Evolutionary conservation across 2,329 filamentous ascomycete genomes (phyloP).

Genomic region (Arthrobotrys musiformis): DNA sequence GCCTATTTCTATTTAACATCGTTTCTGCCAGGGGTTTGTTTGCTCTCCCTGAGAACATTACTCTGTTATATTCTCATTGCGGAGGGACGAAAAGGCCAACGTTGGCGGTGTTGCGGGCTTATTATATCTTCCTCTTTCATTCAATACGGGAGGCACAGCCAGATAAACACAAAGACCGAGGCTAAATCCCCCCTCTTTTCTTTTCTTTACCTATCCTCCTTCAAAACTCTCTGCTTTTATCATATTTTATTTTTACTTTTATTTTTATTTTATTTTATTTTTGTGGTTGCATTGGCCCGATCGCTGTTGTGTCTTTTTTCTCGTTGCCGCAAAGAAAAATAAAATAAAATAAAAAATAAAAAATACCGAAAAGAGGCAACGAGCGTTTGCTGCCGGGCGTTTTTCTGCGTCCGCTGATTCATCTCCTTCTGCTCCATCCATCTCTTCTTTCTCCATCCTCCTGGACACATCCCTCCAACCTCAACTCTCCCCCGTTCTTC

Average conservation of each 20-base stretch:
- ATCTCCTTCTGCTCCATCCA: slow-evolving; percentile 19
- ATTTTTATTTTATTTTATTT: too few relatives aligned
- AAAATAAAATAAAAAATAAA: background rate
- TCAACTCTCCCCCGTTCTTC: slow-evolving; percentile 23
- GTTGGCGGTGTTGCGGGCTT: background rate
- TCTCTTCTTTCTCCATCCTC: slow-evolving; percentile 15
- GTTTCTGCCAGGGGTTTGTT: slow-evolving; percentile 13
- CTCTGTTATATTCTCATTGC: slow-evolving; percentile 8
- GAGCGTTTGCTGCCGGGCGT: slow-evolving; percentile 7
- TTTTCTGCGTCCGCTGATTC: slow-evolving; percentile 20
- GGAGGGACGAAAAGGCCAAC: background rate
- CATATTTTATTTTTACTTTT: too few relatives aligned
- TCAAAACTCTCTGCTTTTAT: too few relatives aligned
- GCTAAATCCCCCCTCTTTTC: too few relatives aligned
- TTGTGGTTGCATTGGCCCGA: slow-evolving; percentile 7
- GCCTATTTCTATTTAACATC: background rate
- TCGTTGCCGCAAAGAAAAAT: background rate
- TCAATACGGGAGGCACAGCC: slow-evolving; percentile 16
- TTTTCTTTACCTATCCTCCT: too few relatives aligned
- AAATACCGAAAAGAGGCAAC: slow-evolving; percentile 1
- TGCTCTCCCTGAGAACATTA: slow-evolving; percentile 10
- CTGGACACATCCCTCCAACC: slow-evolving; percentile 11
- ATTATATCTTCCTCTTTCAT: background rate
- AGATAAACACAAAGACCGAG: background rate
- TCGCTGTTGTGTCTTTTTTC: slow-evolving; percentile 27